Evolutionary conservation across 345 rosid genomes (phyloP).

Genomic region (Crucihimalaya himalaica): DNA sequence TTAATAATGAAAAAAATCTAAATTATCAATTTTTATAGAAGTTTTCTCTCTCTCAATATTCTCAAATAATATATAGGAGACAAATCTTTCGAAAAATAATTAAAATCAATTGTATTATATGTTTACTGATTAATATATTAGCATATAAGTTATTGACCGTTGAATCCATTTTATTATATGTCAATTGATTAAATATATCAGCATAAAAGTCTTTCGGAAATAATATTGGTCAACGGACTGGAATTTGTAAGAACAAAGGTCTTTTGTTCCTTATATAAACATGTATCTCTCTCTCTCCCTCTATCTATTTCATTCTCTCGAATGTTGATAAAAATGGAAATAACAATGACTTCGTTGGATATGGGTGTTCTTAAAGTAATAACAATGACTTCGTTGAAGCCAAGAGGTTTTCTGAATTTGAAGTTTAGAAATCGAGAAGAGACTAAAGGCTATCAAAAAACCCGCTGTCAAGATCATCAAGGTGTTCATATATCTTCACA

Average conservation of each 20-base stretch:
- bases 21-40: no score
- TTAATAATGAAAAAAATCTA: no score
- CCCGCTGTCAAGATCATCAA: no score
- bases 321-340: conserved; percentile 7
- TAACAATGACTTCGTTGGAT: background rate
- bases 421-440: conserved; percentile 22
- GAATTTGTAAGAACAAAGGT: no score
- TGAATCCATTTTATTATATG: background rate
- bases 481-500: conserved; percentile 12
- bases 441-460: conserved; percentile 18
- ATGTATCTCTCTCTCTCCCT: background rate
- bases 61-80: no score
- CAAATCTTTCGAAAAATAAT: no score
- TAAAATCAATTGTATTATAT: no score
- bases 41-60: no score
- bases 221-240: background rate
- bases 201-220: background rate
- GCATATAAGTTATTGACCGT: background rate
- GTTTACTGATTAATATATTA: no score
- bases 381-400: conserved; percentile 14
- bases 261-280: background rate
- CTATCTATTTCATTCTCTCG: background rate
- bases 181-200: background rate
- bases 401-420: conserved; percentile 4
- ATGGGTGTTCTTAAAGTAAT: conserved; percentile 1